Evolutionary conservation across 495 filamentous ascomycete genomes (phyloP), one percentile per base, ranked within the genome.

Genomic region (Daldinia childiae): DNA sequence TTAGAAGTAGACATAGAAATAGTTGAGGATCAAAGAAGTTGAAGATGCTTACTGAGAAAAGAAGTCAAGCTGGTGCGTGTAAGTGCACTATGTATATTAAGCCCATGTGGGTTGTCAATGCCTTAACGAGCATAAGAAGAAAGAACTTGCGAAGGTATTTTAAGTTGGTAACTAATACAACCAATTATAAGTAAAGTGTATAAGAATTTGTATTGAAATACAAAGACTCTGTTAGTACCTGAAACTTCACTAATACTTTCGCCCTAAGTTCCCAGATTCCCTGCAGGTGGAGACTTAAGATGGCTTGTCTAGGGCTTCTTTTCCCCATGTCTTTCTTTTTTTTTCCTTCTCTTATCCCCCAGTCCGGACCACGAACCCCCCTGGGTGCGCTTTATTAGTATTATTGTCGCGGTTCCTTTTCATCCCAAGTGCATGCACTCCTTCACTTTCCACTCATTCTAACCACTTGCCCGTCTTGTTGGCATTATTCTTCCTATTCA

Each of bases 321-420:
- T 65, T 65, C 58, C 59, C 58, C 51, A 54, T 66, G 58, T 54
- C 52, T 67, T 66, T 59, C 43, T 54, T 21, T 24, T 34, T 29
- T 57, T 36, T 30, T 34, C n/a, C 30, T 48, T 65, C 36, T 41
- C 30, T 51, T 32, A 30, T 34, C 51, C 54, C 38, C 57, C 24
- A 51, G 38, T 62, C 56, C 43, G 12, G 21, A 60, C 21, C 64
- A 50, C 38, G 8, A 39, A n/a, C 29, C 61, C 36, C 60, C 71
- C 52, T 69, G 26, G 58, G 4, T 66, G 62, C 43, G 66, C 71
- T 66, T 73, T 73, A 73, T 73, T 73, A 73, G 66, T 61, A 29
- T 62, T 66, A 62, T 73, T 56, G 45, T 66, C 54, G 66, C 71
- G 66, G 50, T 54, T 63, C 68, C 71, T 65, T 62, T 69, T 73